Conservation (phyloP, 2,329 filamentous ascomycete species). For the Fusarium subtropicale region DNA sequence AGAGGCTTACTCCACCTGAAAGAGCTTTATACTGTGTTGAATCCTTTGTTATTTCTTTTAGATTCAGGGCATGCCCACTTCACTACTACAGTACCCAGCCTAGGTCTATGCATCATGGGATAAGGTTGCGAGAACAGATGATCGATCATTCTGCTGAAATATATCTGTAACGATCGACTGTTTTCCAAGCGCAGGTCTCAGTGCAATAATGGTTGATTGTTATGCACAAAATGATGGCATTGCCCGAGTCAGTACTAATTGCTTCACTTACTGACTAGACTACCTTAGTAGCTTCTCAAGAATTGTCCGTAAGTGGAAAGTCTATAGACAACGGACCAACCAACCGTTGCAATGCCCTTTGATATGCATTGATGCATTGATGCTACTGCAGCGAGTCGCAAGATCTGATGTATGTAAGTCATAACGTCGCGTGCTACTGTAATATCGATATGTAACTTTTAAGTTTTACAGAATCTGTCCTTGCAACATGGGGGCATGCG, state of each 20-base stretch:
- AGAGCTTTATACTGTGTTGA: not conserved
- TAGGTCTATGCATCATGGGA: not conserved
- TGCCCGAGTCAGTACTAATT: constrained; percentile 32
- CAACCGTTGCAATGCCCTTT: not conserved
- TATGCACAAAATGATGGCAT: not conserved
- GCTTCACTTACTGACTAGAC: constrained; percentile 17
- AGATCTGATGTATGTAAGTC: not conserved
- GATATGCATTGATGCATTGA: not conserved
- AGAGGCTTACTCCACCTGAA: constrained; percentile 21
- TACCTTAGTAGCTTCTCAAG: constrained; percentile 19
- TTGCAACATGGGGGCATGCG: not conserved
- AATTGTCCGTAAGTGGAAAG: constrained; percentile 24
- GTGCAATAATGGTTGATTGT: not conserved
- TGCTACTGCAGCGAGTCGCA: not conserved
- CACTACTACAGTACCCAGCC: not conserved
- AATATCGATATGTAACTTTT: not conserved
- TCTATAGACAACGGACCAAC: not conserved
- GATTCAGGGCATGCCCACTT: not conserved
- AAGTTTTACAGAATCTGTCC: not conserved
- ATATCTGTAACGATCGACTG: not conserved
- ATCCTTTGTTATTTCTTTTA: not conserved
- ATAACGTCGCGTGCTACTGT: not conserved
- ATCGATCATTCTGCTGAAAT: not conserved
- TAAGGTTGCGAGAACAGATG: not conserved
- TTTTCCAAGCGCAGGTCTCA: not conserved